A percentile compares a stretch with the other conserved stretches of the same genome.
Evolutionary conservation across 2,329 filamentous ascomycete genomes (phyloP).

Genomic region (Pezicula carpinea): DNA sequence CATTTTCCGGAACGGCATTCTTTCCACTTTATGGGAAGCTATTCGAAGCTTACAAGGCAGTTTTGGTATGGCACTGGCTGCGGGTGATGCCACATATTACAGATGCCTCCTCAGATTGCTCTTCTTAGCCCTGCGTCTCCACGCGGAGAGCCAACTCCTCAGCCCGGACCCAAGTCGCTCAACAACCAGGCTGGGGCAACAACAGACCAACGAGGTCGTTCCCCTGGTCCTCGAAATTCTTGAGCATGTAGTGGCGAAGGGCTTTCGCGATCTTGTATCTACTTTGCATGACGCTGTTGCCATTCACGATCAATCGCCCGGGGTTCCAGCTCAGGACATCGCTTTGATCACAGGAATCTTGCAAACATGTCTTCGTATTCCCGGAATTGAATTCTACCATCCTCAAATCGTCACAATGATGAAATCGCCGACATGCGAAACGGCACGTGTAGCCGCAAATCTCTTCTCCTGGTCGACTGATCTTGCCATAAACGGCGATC

Average conservation of each 20-base stretch:
- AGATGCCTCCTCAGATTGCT: conserved; percentile 79
- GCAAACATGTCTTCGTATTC: conserved; percentile 76
- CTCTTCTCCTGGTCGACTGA: conserved; percentile 93
- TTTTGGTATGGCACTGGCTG: conserved; percentile 54
- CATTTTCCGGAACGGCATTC: conserved; percentile 36
- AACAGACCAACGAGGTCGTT: conserved; percentile 30
- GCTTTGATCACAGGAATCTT: conserved; percentile 82
- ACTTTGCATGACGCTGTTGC: conserved; percentile 32
- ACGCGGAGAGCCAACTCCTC: conserved; percentile 33
- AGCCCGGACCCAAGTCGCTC: conserved; percentile 17
- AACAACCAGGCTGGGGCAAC: conserved; percentile 13
- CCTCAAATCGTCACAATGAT: conserved; percentile 67
- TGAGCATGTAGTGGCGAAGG: conserved; percentile 71
- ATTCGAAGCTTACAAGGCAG: conserved; percentile 48
- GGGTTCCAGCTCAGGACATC: conserved; percentile 73
- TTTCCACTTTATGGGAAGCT: conserved; percentile 56
- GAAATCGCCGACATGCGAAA: conserved; percentile 55
- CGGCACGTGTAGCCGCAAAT: conserved; percentile 75
- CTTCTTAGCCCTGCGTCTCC: conserved; percentile 73
- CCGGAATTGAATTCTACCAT: conserved; percentile 67
- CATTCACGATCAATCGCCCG: conserved; percentile 68
- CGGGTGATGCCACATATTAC: conserved; percentile 65
- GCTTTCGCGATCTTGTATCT: conserved; percentile 75
- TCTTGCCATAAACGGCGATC: conserved; percentile 72
- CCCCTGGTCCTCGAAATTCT: conserved; percentile 63